These are phyloP conservation scores for Anthoceros angustus DNA, from an alignment of 225 moss, liverwort and hornwort genomes.

Conservation along the genomic window DNA sequence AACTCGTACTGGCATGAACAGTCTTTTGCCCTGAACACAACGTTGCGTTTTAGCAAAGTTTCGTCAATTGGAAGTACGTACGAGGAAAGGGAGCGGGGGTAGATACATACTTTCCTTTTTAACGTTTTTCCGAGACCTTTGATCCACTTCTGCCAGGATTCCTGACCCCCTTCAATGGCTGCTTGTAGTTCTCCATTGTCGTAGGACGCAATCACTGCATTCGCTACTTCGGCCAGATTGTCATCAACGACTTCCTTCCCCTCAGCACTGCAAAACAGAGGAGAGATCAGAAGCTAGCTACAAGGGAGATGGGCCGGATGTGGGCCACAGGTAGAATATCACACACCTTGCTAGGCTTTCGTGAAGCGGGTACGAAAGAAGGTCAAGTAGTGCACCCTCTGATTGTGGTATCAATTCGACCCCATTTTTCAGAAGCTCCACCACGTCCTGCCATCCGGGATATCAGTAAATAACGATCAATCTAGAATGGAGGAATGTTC, in stretches of 20 bases:
- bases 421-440: constrained; percentile 57
- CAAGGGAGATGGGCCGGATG: not conserved
- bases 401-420: constrained; percentile 60
- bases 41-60: not conserved
- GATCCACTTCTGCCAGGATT: constrained; percentile 86
- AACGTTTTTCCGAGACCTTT: constrained; percentile 66
- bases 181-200: constrained; percentile 54
- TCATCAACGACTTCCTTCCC: constrained; percentile 70
- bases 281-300: not conserved
- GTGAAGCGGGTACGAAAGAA: constrained; percentile 60
- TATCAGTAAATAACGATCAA: not conserved
- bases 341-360: constrained; percentile 53
- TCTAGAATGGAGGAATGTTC: not conserved
- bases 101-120: constrained; percentile 60
- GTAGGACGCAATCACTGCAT: constrained; percentile 48
- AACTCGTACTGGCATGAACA: constrained; percentile 92
- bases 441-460: constrained; percentile 32
- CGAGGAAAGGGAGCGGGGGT: not conserved
- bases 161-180: constrained; percentile 71
- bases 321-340: not conserved
- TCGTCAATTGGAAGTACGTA: not conserved
- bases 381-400: constrained; percentile 40
- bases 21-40: constrained; percentile 57
- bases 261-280: constrained; percentile 31
- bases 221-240: constrained; percentile 71